Evolutionary conservation across 352 stramenopile species (phyloP).

Genomic region (Aphanomyces euteiches): DNA sequence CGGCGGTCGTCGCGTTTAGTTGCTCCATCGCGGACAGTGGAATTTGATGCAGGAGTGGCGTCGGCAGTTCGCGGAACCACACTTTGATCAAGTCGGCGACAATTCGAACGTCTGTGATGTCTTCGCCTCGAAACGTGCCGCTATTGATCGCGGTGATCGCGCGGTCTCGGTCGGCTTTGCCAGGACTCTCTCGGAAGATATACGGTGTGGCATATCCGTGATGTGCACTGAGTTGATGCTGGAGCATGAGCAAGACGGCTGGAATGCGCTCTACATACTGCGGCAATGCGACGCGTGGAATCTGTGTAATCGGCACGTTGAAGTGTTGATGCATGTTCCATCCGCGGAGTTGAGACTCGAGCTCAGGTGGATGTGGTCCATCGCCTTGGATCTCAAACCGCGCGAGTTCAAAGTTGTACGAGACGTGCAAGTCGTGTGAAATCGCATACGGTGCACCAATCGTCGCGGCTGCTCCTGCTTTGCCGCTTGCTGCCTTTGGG

Average conservation of each 20-base stretch:
- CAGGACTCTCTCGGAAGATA: constrained; percentile 86
- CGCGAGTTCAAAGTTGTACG: constrained; percentile 84
- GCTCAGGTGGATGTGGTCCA: constrained; percentile 8
- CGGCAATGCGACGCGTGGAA: constrained; percentile 54
- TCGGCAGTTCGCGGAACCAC: constrained; percentile 82
- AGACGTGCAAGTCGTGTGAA: constrained; percentile 79
- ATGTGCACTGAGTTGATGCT: constrained; percentile 71
- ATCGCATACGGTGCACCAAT: constrained; percentile 75
- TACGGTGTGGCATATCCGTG: constrained; percentile 61
- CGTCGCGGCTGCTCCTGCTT: background rate
- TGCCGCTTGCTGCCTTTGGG: background rate
- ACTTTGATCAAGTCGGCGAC: constrained; percentile 87
- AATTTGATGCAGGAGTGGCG: constrained; percentile 80
- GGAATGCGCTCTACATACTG: constrained; percentile 78
- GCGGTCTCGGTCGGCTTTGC: constrained; percentile 76
- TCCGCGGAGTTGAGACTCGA: constrained; percentile 39
- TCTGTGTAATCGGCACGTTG: constrained; percentile 65
- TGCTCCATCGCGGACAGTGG: constrained; percentile 52
- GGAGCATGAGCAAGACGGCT: constrained; percentile 82
- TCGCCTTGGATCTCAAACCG: constrained; percentile 58
- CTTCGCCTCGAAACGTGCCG: constrained; percentile 57
- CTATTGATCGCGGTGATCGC: constrained; percentile 83
- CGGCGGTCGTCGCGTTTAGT: constrained; percentile 28
- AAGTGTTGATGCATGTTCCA: constrained; percentile 82
- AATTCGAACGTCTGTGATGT: constrained; percentile 68